Percentiles rank a stretch among this genome's conserved stretches.
Evolutionary conservation across 2,329 filamentous ascomycete species (phyloP).

Genomic region (Botrytis squamosa): DNA sequence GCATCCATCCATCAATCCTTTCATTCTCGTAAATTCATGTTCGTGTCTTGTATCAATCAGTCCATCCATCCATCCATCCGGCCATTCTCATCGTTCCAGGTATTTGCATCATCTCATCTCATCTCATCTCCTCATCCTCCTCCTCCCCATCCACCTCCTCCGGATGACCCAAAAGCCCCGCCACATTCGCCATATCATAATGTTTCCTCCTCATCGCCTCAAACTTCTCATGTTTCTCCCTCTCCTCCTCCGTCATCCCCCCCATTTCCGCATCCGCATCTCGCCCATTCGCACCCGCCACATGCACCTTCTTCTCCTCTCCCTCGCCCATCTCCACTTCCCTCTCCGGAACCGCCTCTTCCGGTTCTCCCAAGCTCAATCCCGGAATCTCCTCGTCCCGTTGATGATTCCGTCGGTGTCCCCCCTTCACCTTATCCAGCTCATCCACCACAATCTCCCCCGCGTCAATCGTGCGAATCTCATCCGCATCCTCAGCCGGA

Average conservation of each 20-base stretch:
- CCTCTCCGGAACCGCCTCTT: constrained; percentile 62
- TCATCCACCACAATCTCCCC: constrained; percentile 69
- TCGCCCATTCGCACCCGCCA: constrained; percentile 52
- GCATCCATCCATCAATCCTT: neutral
- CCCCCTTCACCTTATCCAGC: constrained; percentile 48
- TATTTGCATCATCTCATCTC: neutral
- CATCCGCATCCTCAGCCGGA: constrained; percentile 78
- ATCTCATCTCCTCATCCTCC: constrained; percentile 47
- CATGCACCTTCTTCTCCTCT: constrained; percentile 75
- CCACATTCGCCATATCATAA: constrained; percentile 98
- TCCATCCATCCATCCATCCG: no score
- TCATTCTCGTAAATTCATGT: neutral
- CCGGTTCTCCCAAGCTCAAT: constrained; percentile 87
- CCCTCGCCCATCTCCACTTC: constrained; percentile 42
- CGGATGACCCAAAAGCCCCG: constrained; percentile 76
- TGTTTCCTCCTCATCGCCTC: constrained; percentile 92
- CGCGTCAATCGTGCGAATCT: constrained; percentile 62
- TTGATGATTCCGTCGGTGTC: neutral
- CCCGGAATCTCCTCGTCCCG: constrained; percentile 83
- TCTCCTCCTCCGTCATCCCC: constrained; percentile 67
- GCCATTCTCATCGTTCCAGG: neutral
- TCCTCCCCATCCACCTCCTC: constrained; percentile 62
- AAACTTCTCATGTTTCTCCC: constrained; percentile 88
- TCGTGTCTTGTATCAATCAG: neutral
- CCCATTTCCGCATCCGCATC: constrained; percentile 50